Conservation (phyloP, 495 filamentous ascomycete genomes). For the Sordaria brevicollis region DNA sequence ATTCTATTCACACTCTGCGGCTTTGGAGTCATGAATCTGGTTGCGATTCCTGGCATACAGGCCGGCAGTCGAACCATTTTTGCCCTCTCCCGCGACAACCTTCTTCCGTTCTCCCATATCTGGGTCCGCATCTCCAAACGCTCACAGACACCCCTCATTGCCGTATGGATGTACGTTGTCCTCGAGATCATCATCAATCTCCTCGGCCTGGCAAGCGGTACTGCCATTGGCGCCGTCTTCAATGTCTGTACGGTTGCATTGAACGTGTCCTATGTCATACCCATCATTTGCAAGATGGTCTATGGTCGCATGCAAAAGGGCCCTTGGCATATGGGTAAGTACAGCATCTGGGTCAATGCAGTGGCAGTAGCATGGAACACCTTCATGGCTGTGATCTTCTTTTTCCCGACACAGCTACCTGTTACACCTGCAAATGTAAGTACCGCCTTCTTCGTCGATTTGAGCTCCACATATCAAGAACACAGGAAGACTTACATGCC, state of each 20-base stretch:
- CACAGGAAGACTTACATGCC: background rate
- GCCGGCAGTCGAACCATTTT: conserved; percentile 51
- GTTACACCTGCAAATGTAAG: conserved; percentile 34
- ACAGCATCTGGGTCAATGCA: conserved; percentile 35
- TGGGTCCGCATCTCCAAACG: conserved; percentile 44
- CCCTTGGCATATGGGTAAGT: conserved; percentile 49
- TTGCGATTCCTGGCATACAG: conserved; percentile 53
- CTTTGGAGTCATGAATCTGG: conserved; percentile 48
- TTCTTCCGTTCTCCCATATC: conserved; percentile 43
- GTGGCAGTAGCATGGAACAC: conserved; percentile 49
- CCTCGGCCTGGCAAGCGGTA: conserved; percentile 51
- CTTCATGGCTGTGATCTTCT: conserved; percentile 51
- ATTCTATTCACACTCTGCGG: conserved; percentile 51
- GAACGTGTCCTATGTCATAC: conserved; percentile 54
- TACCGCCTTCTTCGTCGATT: background rate
- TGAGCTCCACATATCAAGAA: background rate
- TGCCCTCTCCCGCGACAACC: conserved; percentile 49
- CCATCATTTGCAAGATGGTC: conserved; percentile 49
- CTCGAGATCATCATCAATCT: conserved; percentile 51
- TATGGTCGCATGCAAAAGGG: conserved; percentile 48
- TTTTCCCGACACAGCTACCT: conserved; percentile 46
- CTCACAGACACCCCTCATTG: conserved; percentile 49
- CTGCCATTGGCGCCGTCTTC: conserved; percentile 52
- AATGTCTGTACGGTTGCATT: conserved; percentile 53
- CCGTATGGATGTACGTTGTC: conserved; percentile 49